Evolutionary conservation across 345 rosid genomes (phyloP).

Genomic region (Odontarrhena argentea): DNA sequence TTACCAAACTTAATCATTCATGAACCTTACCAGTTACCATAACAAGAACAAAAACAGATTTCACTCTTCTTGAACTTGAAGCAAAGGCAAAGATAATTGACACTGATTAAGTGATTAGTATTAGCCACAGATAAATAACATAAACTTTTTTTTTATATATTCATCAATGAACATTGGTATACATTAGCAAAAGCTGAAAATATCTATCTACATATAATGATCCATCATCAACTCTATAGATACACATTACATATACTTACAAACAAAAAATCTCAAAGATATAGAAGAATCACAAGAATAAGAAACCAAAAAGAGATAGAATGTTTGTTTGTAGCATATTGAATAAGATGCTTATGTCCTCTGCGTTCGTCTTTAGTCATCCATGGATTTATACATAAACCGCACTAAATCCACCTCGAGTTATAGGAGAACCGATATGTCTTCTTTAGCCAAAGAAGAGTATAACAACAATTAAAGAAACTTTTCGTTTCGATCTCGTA

Average conservation of each 20-base stretch:
- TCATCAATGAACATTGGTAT: conserved; percentile 19
- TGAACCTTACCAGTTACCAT: conserved; percentile 6
- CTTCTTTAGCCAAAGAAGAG: conserved; percentile 21
- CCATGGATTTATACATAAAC: conserved; percentile 17
- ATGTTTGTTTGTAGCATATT: conserved; percentile 7
- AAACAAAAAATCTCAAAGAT: background rate
- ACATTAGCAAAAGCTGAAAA: conserved; percentile 30
- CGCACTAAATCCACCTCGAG: conserved; percentile 13
- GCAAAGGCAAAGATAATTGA: conserved; percentile 17
- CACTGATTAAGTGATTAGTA: background rate
- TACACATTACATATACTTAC: conserved; percentile 22
- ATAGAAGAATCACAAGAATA: conserved; percentile 7
- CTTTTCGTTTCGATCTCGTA: conserved; percentile 22
- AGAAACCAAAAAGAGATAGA: conserved; percentile 3
- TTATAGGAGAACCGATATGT: background rate
- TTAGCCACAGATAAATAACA: conserved; percentile 10
- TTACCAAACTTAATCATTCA: conserved; percentile 2
- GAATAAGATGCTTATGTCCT: conserved; percentile 23
- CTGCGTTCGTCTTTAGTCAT: conserved; percentile 19
- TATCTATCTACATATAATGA: conserved; percentile 15
- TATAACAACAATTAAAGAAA: conserved; percentile 25
- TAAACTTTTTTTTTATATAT: background rate
- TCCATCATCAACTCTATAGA: conserved; percentile 23
- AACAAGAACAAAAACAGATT: conserved; percentile 1
- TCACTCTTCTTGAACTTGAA: conserved; percentile 20